Evolutionary conservation across 257 asterid genomes (phyloP).

Genomic region (Solanum raphanifolium): DNA sequence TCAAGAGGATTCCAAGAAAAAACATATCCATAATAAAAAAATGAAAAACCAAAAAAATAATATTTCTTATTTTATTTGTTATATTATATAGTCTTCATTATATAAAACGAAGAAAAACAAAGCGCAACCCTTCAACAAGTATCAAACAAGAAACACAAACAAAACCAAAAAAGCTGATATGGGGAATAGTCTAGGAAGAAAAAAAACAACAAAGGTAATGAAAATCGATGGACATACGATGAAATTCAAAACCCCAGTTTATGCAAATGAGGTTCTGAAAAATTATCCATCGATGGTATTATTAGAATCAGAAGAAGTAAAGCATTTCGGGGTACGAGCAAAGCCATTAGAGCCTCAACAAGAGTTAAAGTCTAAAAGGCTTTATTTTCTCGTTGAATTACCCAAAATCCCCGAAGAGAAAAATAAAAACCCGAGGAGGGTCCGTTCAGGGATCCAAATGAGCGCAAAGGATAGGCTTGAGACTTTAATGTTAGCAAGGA

Average conservation of each 20-base stretch:
- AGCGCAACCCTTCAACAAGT: not conserved
- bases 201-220: constrained; percentile 57
- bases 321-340: constrained; percentile 68
- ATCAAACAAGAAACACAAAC: not conserved
- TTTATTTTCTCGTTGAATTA: constrained; percentile 67
- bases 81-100: not conserved
- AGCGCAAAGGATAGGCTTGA: constrained; percentile 89
- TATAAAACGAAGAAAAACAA: not conserved
- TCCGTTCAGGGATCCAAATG: constrained; percentile 84
- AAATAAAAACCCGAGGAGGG: constrained; percentile 37
- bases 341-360: constrained; percentile 66
- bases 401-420: constrained; percentile 45
- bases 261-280: constrained; percentile 50
- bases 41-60: not conserved
- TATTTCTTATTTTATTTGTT: not conserved
- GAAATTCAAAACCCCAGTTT: constrained; percentile 48
- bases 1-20: not conserved
- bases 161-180: not conserved
- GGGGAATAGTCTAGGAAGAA: constrained; percentile 77
- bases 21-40: not conserved
- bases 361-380: constrained; percentile 62
- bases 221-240: constrained; percentile 61
- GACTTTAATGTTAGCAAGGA: constrained; percentile 64
- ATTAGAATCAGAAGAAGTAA: constrained; percentile 76
- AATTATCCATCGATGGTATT: constrained; percentile 51